Evolutionary conservation across 805 yeast genomes (phyloP).

Genomic region (Candida orba): DNA sequence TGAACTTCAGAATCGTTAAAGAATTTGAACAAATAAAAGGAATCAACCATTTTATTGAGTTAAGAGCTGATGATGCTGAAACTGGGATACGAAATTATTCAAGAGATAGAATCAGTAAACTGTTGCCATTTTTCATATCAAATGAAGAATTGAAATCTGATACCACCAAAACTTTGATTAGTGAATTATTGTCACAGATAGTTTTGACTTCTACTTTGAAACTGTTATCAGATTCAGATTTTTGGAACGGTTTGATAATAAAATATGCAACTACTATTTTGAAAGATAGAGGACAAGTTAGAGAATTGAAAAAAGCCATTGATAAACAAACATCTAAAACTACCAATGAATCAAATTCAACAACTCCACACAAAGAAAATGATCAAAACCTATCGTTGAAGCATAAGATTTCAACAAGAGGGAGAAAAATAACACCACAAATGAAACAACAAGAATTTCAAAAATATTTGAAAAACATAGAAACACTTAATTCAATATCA

Average conservation of each 20-base stretch:
- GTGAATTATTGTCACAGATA: slow-evolving; percentile 57
- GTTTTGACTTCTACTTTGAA: slow-evolving; percentile 45
- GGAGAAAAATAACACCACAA: slow-evolving; percentile 28
- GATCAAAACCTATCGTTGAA: neutral
- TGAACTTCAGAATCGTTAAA: slow-evolving; percentile 35
- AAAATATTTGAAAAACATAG: slow-evolving; percentile 31
- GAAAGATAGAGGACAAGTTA: slow-evolving; percentile 69
- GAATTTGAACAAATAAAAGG: slow-evolving; percentile 31
- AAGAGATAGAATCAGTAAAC: slow-evolving; percentile 30
- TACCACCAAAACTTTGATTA: slow-evolving; percentile 41
- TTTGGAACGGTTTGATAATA: slow-evolving; percentile 61
- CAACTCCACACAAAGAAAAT: neutral
- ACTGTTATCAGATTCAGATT: slow-evolving; percentile 65
- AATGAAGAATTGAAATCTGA: slow-evolving; percentile 35
- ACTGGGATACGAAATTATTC: slow-evolving; percentile 44
- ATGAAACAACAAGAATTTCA: slow-evolving; percentile 36
- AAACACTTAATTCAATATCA: slow-evolving; percentile 27
- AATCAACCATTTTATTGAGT: slow-evolving; percentile 50
- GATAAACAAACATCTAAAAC: slow-evolving; percentile 41
- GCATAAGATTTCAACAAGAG: slow-evolving; percentile 12
- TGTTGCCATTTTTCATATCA: slow-evolving; percentile 47
- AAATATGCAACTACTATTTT: slow-evolving; percentile 54
- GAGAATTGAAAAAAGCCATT: slow-evolving; percentile 60
- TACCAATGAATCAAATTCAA: neutral
- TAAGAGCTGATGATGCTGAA: slow-evolving; percentile 30